Conservation (phyloP, 1,284 basidiomycete species). For the Boletus holoroseus region DNA sequence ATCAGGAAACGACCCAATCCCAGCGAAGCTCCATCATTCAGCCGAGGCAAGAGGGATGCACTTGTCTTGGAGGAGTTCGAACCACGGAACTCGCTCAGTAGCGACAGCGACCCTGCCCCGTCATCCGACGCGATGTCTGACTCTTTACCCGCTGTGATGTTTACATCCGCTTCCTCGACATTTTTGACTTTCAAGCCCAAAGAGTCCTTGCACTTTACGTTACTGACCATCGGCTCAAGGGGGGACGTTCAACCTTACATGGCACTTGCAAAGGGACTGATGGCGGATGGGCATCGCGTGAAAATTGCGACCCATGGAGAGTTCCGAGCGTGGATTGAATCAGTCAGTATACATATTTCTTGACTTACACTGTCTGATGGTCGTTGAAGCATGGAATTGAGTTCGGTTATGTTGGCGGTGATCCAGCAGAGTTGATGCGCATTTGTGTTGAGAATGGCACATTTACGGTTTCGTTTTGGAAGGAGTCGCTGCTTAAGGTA, state of each 20-base stretch:
- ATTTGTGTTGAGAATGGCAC: constrained; percentile 96
- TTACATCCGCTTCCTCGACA: constrained; percentile 87
- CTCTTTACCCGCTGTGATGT: constrained; percentile 82
- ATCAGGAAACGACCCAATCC: constrained; percentile 46
- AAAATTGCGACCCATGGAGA: constrained; percentile 92
- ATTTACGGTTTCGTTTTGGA: constrained; percentile 91
- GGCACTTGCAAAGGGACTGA: constrained; percentile 86
- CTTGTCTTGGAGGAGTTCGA: constrained; percentile 73
- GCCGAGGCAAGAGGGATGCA: constrained; percentile 55
- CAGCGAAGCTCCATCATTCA: constrained; percentile 40
- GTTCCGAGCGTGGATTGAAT: constrained; percentile 93
- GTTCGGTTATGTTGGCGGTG: constrained; percentile 90
- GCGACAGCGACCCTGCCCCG: constrained; percentile 40
- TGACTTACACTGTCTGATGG: constrained; percentile 14
- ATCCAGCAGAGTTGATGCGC: constrained; percentile 92
- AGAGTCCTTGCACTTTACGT: constrained; percentile 80
- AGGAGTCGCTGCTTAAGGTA: constrained; percentile 85
- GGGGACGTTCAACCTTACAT: constrained; percentile 96
- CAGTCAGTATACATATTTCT: constrained; percentile 48
- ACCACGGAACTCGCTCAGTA: constrained; percentile 38
- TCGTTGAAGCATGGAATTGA: constrained; percentile 80
- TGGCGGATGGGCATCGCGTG: constrained; percentile 81
- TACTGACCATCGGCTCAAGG: constrained; percentile 91
- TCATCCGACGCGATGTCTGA: constrained; percentile 54
- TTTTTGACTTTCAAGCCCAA: constrained; percentile 92